Evolutionary conservation across 768 basidiomycete species (phyloP).

Genomic region (Russula griseocarnosa): DNA sequence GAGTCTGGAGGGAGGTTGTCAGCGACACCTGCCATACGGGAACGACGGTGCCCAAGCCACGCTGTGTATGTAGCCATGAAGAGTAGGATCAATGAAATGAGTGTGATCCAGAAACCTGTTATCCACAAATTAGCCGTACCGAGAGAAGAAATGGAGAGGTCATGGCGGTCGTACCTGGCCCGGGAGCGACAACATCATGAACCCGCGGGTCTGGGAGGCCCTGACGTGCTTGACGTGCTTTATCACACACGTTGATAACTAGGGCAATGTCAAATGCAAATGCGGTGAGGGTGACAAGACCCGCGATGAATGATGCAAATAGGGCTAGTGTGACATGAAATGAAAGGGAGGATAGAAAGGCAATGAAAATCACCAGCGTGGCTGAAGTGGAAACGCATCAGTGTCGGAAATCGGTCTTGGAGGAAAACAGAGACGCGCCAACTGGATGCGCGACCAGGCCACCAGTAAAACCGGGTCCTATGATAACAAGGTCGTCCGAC

Average conservation of each 20-base stretch:
- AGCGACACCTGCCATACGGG: slow-evolving; percentile 22
- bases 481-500: slow-evolving; percentile 36
- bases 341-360: slow-evolving; percentile 59
- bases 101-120: slow-evolving; percentile 25
- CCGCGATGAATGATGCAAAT: slow-evolving; percentile 56
- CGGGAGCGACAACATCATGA: slow-evolving; percentile 26
- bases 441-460: slow-evolving; percentile 74
- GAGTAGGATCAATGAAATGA: slow-evolving; percentile 23
- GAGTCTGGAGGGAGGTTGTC: not conserved
- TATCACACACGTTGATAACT: slow-evolving; percentile 54
- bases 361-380: slow-evolving; percentile 55
- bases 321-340: slow-evolving; percentile 47
- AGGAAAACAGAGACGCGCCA: slow-evolving; percentile 39
- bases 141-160: not conserved
- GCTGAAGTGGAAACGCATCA: slow-evolving; percentile 34
- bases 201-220: slow-evolving; percentile 42
- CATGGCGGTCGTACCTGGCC: slow-evolving; percentile 48
- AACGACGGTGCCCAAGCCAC: slow-evolving; percentile 24
- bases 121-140: not conserved
- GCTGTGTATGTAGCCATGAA: slow-evolving; percentile 17
- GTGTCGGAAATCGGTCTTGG: not conserved
- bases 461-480: slow-evolving; percentile 62
- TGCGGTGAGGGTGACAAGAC: slow-evolving; percentile 61
- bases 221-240: slow-evolving; percentile 37
- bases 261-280: slow-evolving; percentile 78